phyloP scores from a whole-genome alignment of 208 protist genomes.

The Leptomonas seymouri region DNA sequence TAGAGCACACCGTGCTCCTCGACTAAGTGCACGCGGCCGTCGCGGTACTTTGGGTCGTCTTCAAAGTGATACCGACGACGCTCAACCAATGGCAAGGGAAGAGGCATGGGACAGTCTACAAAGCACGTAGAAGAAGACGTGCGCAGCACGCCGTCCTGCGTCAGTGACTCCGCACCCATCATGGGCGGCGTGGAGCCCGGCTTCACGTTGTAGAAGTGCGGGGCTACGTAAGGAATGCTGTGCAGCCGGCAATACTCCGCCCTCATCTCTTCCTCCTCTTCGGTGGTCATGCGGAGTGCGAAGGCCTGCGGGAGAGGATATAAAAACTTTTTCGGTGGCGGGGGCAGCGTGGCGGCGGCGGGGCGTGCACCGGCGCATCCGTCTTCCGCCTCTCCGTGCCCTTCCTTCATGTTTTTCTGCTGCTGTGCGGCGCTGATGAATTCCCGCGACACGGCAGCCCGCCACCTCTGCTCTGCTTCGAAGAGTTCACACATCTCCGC shows the following conservation, averaged over 20 bases:
- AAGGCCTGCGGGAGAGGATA: conserved; percentile 42
- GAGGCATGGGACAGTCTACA: conserved; percentile 12
- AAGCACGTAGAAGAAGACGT: conserved; percentile 14
- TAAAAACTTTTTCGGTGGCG: conserved; percentile 24
- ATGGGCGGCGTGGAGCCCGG: not conserved
- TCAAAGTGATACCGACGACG: conserved; percentile 46
- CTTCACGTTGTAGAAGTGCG: conserved; percentile 24
- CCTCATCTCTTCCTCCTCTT: conserved; percentile 39
- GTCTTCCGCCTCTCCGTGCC: not conserved
- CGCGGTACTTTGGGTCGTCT: conserved; percentile 35
- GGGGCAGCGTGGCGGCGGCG: not conserved
- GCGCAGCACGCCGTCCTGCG: conserved; percentile 11
- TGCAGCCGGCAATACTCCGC: conserved; percentile 33
- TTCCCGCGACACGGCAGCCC: conserved; percentile 13
- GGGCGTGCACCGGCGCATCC: not conserved
- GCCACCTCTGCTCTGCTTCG: conserved; percentile 41
- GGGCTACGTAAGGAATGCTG: conserved; percentile 28
- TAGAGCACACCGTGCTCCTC: conserved; percentile 67
- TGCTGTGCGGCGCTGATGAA: not conserved
- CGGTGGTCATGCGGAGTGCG: conserved; percentile 35
- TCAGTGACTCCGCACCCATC: not conserved
- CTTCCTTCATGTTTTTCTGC: too few relatives aligned
- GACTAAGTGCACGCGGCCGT: conserved; percentile 65
- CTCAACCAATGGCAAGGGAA: conserved; percentile 28
- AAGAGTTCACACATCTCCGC: conserved; percentile 36